Conservation (phyloP, 768 basidiomycete genomes). For the Panaeolus papilionaceus region DNA sequence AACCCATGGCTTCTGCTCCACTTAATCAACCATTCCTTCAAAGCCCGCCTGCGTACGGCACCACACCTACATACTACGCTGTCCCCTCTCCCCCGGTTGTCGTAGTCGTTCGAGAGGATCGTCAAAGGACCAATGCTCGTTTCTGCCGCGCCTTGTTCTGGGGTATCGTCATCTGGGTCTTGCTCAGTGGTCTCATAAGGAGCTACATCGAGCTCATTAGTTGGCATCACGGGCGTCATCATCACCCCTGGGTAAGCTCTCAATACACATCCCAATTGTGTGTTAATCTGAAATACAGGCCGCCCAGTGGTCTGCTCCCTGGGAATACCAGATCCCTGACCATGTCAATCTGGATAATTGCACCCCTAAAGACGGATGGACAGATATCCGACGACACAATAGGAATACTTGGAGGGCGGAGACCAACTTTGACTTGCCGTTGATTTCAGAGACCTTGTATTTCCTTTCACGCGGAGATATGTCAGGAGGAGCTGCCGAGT, state of each 20-base stretch:
- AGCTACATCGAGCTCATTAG: background rate
- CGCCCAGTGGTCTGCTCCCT: background rate
- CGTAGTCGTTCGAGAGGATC: background rate
- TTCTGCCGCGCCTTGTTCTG: slow-evolving; percentile 11
- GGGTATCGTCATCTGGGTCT: slow-evolving; percentile 7
- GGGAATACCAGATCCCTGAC: slow-evolving; percentile 14
- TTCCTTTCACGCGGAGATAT: slow-evolving; percentile 32
- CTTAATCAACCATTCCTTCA: background rate
- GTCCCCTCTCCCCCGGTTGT: background rate
- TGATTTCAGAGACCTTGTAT: background rate
- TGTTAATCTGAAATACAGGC: background rate
- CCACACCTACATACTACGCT: background rate
- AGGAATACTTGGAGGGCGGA: background rate
- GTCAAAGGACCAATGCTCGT: background rate
- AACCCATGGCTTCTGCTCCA: background rate
- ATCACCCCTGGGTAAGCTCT: background rate
- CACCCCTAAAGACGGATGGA: background rate
- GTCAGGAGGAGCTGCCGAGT: slow-evolving; percentile 30
- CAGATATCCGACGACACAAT: background rate
- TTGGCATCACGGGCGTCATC: background rate
- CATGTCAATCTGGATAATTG: background rate
- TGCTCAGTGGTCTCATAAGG: background rate
- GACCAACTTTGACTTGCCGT: background rate
- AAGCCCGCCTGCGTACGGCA: background rate
- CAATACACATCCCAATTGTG: background rate